phyloP scores from a whole-genome alignment of 306 rosid genomes.

The Acacia crassicarpa region DNA sequence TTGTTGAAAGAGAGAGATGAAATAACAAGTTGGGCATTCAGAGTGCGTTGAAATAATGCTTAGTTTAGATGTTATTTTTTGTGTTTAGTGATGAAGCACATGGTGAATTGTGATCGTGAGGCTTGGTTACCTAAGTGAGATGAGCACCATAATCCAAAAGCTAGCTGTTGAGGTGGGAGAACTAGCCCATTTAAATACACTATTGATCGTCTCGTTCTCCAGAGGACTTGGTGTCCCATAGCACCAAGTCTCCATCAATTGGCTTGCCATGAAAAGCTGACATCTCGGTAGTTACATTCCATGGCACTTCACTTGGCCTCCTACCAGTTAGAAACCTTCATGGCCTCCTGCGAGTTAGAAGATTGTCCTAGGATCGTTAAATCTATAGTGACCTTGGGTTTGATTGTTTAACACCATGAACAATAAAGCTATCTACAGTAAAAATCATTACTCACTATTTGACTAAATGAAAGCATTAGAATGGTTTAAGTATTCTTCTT shows the following conservation, averaged over 20 bases:
- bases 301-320: no score
- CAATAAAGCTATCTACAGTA: background rate
- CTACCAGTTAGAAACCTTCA: no score
- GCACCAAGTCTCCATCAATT: no score
- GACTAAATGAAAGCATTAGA: background rate
- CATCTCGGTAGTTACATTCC: no score
- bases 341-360: no score
- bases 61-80: background rate
- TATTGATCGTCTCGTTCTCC: no score
- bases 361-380: background rate
- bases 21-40: background rate
- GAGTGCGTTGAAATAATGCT: conserved; percentile 12
- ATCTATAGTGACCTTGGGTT: background rate
- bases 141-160: no score
- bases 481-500: background rate
- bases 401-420: background rate
- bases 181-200: no score
- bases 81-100: conserved; percentile 13
- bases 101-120: conserved; percentile 8
- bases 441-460: background rate
- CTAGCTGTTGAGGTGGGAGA: background rate
- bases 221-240: no score
- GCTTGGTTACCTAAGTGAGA: background rate
- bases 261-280: no score
- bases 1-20: conserved; percentile 17